Conservation (phyloP, 257 asterid species). For the Forsythia viridissima region DNA sequence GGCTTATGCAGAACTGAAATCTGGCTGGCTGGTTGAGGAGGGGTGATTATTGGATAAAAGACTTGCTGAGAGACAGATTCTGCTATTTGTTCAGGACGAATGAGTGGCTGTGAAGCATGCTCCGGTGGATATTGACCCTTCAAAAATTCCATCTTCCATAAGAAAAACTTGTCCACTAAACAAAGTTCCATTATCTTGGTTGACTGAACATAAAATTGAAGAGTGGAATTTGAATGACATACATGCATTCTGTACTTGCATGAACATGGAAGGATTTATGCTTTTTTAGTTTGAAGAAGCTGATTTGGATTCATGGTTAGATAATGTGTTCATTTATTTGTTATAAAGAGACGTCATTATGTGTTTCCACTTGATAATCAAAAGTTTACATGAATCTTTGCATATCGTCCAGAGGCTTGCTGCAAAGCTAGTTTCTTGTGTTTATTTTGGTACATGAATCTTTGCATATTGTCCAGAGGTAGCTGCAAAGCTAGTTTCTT, state of each 20-base stretch:
- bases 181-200: too few species aligned
- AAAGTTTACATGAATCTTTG: neutral
- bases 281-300: neutral
- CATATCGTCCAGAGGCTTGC: neutral
- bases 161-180: too few species aligned
- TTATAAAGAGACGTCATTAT: neutral
- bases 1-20: neutral
- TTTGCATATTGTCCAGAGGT: neutral
- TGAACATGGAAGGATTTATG: too few species aligned
- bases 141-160: too few species aligned
- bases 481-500: neutral
- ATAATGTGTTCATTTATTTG: neutral
- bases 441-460: neutral
- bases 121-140: too few species aligned
- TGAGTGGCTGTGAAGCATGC: too few species aligned
- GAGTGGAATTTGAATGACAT: too few species aligned
- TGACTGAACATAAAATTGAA: too few species aligned
- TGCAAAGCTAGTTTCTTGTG: neutral
- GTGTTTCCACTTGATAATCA: neutral
- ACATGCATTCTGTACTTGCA: too few species aligned
- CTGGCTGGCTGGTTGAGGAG: neutral
- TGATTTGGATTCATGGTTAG: neutral
- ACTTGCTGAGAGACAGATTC: neutral
- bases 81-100: too few species aligned
- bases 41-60: neutral